phyloP scores from a whole-genome alignment of 495 filamentous ascomycete genomes.

The Glarea lozoyensis region DNA sequence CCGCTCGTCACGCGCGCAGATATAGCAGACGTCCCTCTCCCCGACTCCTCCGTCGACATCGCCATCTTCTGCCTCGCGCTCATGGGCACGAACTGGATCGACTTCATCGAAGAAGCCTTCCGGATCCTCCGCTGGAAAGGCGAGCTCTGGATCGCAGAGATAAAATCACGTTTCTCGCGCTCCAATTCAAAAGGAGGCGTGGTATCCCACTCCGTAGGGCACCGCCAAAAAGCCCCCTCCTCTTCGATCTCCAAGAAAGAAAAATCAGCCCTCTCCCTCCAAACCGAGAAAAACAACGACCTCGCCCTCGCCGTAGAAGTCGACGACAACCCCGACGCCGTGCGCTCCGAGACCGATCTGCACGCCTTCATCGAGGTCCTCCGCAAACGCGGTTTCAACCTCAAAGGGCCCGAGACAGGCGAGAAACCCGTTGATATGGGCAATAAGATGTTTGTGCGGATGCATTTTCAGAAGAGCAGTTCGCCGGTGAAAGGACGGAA shows the following conservation, averaged over 20 bases:
- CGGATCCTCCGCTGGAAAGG: slow-evolving; percentile 82
- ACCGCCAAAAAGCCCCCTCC: slow-evolving; percentile 33
- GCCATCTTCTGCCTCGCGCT: slow-evolving; percentile 90
- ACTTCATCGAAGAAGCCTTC: slow-evolving; percentile 92
- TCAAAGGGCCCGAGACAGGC: slow-evolving; percentile 42
- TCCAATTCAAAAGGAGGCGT: slow-evolving; percentile 29
- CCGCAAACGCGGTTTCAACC: slow-evolving; percentile 54
- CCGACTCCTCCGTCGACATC: slow-evolving; percentile 65
- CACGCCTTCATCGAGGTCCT: slow-evolving; percentile 83
- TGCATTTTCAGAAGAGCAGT: slow-evolving; percentile 80
- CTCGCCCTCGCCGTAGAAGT: slow-evolving; percentile 41
- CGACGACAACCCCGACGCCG: slow-evolving; percentile 37
- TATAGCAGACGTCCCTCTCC: slow-evolving; percentile 70
- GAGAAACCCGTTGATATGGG: slow-evolving; percentile 55
- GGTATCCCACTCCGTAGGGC: slow-evolving; percentile 56
- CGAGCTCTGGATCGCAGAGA: slow-evolving; percentile 94
- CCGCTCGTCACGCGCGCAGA: slow-evolving; percentile 78
- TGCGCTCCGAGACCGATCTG: slow-evolving; percentile 72
- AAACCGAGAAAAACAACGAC: slow-evolving; percentile 44
- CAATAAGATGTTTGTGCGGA: slow-evolving; percentile 98
- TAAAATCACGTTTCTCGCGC: slow-evolving; percentile 80
- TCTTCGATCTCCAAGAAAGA: slow-evolving; percentile 41
- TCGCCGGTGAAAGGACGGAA: slow-evolving; percentile 62
- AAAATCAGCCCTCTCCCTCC: slow-evolving; percentile 39
- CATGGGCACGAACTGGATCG: slow-evolving; percentile 98